Base-by-base conservation (phyloP, 2,329 filamentous ascomycete species). In the Xylaria sp. region DNA sequence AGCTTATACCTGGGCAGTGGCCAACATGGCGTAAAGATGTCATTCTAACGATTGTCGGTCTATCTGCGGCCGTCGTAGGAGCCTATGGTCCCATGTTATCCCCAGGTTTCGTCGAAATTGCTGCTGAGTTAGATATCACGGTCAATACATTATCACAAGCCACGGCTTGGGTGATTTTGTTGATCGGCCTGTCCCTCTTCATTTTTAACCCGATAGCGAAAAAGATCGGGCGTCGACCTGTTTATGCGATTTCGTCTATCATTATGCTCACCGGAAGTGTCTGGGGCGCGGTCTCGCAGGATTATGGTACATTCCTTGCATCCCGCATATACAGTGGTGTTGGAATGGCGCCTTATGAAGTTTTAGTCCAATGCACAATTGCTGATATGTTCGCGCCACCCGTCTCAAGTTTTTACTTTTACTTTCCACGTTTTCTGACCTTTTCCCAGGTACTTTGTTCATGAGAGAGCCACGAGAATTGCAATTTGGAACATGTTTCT, bases 201-300 rank as follows among this genome's bases (percentile, higher is more conserved):
- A 77, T 87, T 58, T 81, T 83, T 67, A 85, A 85, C 70, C 84
- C 85, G 0, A 76, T 86, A 5, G 84, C 84, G 2, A 83, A 85
- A 60, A 83, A 85, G 62, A 78, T 82, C 64, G 85, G 85, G 15
- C 80, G 82, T 23, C 79, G 85, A 2, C 83, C 85, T 1, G 80
- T 87, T 4, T 87, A 85, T 73, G 75, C 86, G 3, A 41, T 83
- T 23, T 81, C 82, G 45, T 83, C 81, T 64, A 71, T 81, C 45
- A 80, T 84, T 64, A 83, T 86, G 78, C 79, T 86, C 56, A 79
- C 79, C 0, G 81, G 81, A 5, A 83, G 79, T 53, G 78, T 87
- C 56, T 87, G 84, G 84, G 81, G 82, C 34, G 80, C 81, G 1
- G 75, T 80, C 1, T 79, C 82, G 18, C 79, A 80, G 30, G 77